Percentiles rank a stretch among this genome's conserved stretches.
Conservation (phyloP, 2,329 filamentous ascomycete genomes). For the Cladobotryum mycophilum region DNA sequence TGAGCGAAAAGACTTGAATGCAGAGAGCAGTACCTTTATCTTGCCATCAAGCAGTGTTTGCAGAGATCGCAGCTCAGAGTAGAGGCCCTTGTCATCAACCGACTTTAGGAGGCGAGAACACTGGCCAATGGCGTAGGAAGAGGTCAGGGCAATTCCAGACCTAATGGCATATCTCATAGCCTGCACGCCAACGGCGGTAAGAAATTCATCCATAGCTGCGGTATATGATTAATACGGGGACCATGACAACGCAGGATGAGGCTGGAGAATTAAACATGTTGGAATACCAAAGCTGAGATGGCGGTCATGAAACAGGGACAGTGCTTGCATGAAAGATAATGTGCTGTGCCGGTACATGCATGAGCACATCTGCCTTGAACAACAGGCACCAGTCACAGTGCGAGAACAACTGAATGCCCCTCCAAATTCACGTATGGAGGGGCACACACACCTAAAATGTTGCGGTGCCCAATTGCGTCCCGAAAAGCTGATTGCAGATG, state of each 20-base stretch:
- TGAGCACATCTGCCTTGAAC: not conserved
- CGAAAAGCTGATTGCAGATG: no score
- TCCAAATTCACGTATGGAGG: no score
- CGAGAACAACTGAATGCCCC: not conserved
- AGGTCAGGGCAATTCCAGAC: conserved; percentile 79
- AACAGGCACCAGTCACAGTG: not conserved
- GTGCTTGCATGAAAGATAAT: not conserved
- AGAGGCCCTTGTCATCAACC: conserved; percentile 63
- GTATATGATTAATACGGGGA: no score
- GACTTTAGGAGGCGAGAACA: conserved; percentile 71
- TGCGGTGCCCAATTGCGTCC: no score
- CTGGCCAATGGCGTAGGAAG: conserved; percentile 77
- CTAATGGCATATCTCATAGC: conserved; percentile 89
- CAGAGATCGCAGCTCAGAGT: conserved; percentile 61
- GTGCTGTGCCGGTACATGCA: not conserved
- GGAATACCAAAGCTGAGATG: not conserved
- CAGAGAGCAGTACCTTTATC: conserved; percentile 55
- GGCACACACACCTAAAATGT: no score
- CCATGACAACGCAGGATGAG: no score
- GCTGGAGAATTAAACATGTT: not conserved
- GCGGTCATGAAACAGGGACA: not conserved
- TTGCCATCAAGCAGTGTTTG: conserved; percentile 76
- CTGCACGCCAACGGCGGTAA: conserved; percentile 53
- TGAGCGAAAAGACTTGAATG: not conserved
- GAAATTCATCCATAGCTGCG: conserved; percentile 60